Conservation (phyloP, 345 rosid species). For the Eucalyptus erythrocorys region DNA sequence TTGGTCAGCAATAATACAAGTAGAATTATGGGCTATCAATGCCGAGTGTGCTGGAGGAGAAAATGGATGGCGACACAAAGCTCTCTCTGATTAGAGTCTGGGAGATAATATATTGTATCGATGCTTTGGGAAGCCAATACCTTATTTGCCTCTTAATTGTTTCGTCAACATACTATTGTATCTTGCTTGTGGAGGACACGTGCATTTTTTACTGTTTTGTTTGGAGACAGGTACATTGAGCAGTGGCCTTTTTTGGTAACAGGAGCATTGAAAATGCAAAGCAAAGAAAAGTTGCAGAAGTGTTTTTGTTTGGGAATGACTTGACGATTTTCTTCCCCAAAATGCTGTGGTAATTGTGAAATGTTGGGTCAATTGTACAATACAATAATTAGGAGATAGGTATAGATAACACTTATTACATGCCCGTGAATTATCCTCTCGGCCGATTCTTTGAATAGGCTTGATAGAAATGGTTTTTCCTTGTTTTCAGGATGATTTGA, state of each 20-base stretch:
- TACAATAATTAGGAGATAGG: neutral
- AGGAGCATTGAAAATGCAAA: neutral
- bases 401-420: neutral
- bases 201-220: neutral
- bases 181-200: neutral
- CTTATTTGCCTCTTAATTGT: neutral
- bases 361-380: neutral
- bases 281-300: neutral
- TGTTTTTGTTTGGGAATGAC: neutral
- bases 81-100: neutral
- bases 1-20: neutral
- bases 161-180: neutral
- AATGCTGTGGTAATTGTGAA: neutral
- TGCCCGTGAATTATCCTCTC: neutral
- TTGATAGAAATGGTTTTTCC: neutral
- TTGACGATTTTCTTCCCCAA: neutral
- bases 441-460: neutral
- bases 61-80: neutral
- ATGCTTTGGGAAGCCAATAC: neutral
- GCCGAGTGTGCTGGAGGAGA: neutral
- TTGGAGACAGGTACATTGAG: neutral
- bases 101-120: neutral
- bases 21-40: neutral
- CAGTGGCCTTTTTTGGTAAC: neutral
- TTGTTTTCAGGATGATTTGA: neutral